Evolutionary conservation across 2,329 filamentous ascomycete genomes (phyloP), one percentile per base, ranked within the genome.

Genomic region (Talaromyces sp.): DNA sequence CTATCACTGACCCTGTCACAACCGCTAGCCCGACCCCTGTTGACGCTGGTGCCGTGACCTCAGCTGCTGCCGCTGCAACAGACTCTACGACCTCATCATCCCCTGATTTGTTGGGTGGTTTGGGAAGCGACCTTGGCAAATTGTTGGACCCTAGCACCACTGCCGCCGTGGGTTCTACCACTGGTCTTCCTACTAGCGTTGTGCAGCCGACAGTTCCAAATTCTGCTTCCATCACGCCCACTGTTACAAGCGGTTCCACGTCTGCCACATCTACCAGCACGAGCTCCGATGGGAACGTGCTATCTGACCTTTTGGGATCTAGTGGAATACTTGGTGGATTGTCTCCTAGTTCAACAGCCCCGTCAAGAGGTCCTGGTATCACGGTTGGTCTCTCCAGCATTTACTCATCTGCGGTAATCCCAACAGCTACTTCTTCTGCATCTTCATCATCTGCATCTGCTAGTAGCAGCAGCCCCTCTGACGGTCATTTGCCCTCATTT

Each of bases 41-140:
- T 22, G 68, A 72, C n/a, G 61, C 61, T 15, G 64, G 70, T 36
- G 70, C 70, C n/a, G 64, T 70, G 19, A 71, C 73, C 6, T 3
- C 66, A 2, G 34, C 43, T 17, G 17, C 54, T 31, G 27, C 61
- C 13, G 31, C 43, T 22, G 17, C 59, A 25, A 19, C 61, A n/a
- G 47, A 62, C 15, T 29, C 65, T 10, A 54, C 65, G 13, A 54
- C 47, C 29, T 34, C 67, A 7, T 29, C 59, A 47, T 34, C 59
- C 19, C 47, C 54, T 15, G 58, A 58, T 8, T 45, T 65, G 45
- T 53, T 68, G 49, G 61, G 43, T 15, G 36, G 7, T n/a, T 56
- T 67, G 29, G 63, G 66, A 43, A 60, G 40, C 25, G 63, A 56
- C 11, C 17, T 66, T 34, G 43, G 51, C 54, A 53, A 49, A 6